Evolutionary conservation across 2,329 filamentous ascomycete genomes (phyloP), one percentile per base, ranked within the genome.

Genomic region (Chrysoporthe cubensis): DNA sequence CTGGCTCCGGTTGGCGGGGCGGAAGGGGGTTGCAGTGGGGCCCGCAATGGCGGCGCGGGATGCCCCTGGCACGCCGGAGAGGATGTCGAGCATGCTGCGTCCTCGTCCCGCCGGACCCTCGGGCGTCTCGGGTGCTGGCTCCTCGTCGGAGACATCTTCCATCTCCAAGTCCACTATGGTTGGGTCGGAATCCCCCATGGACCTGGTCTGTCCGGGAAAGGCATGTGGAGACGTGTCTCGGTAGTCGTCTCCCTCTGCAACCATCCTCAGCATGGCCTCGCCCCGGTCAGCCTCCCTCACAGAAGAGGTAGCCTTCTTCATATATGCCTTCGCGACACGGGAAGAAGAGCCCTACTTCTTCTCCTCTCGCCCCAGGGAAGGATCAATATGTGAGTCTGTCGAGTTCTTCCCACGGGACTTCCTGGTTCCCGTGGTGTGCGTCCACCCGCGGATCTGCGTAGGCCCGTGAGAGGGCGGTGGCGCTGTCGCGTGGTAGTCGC

Each of bases 401-500:
- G 68, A 68, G 54, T 60, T 79, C 74, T 69, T 78, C 72, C 73
- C 69, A 48, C 73, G 71, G 62, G 69, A 72, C 50, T 75, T 76
- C 70, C 77, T 79, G 62, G 76, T 75, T 21, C 78, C 74, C 70
- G 80, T 83, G 71, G 81, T 81, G 40, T 82, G 78, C 59, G 85
- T 86, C 86, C 86, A 88, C 1, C 86, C 86, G 40, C 86, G 77
- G 43, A 88, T 87, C 56, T 82, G 81, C 14, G 85, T 86, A 0
- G 86, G 86, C 0, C 85, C 86, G 18, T 83, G 84, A 60, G 81
- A 82, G 9, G 86, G 86, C 42, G 87, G 81, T 16, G 85, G 84
- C 62, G 87, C 85, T 21, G 81, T 82, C 2, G 85, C 81, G 4
- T 80, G 79, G 56, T 86, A 87, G 72, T 88, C 86, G 73, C 88